Evolutionary conservation across 148 eudicot genomes (phyloP), one percentile per base, ranked within the genome.

Genomic region (Silene latifolia): DNA sequence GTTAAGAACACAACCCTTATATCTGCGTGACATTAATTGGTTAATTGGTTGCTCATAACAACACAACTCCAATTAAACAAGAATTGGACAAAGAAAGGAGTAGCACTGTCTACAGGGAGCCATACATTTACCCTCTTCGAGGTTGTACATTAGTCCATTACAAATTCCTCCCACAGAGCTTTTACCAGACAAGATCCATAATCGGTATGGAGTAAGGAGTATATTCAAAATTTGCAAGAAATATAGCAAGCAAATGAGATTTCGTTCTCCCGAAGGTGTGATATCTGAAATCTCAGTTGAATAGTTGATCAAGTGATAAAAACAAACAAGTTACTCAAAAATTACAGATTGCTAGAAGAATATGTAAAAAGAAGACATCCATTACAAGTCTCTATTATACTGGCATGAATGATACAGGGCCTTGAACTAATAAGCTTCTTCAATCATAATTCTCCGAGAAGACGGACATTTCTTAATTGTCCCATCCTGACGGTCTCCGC

Each of bases 401-500:
- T 67, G 46, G 78, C 13, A 69, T 32, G 54, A 69, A 74, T 25
- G 69, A 77, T 76, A 72, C 80, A 76, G 19, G 8, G 13, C 20
- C 54, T 29, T 39, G 15, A 27, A 70, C 46, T 42, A 54, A 23
- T 42, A 54, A 23, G 53, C 32, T 21, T 27, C 7, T 20, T 60
- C 64, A 77, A 48, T 1, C 25, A 25, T n/a, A 20, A n/a, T 21
- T 20, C 21, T 32, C 13, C 2, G 23, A 60, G 20, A 67, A 7
- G 57, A 59, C 63, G 58, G 42, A 25, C 39, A 20, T 35, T 18
- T 65, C 80, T 72, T 75, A 91, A 39, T 92, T 84, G 86, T 94
- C 98, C 98, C 98, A 94, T 18, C 98, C 98, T 56, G 97, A 90
- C 27, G 86, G 92, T 58, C 98, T 89, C 67, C 91, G 82, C 76